phyloP scores from a whole-genome alignment of 208 protist species.

The Tritrichomonas foetus region DNA sequence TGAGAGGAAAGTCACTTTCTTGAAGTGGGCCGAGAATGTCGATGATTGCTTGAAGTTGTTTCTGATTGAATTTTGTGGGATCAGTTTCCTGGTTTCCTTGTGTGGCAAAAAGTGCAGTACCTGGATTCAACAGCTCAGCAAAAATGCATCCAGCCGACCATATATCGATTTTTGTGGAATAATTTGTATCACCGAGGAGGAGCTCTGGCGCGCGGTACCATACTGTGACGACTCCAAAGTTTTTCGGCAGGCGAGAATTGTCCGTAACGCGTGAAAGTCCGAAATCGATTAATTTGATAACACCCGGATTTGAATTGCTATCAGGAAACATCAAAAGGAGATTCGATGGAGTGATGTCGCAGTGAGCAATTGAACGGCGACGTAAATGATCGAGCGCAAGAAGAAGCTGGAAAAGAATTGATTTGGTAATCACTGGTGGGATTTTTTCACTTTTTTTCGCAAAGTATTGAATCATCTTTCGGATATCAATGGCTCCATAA shows the following conservation, averaged over 20 bases:
- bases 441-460: not conserved
- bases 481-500: not conserved
- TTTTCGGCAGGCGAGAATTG: not conserved
- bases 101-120: not conserved
- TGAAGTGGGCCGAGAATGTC: not conserved
- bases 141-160: slow-evolving; percentile 15
- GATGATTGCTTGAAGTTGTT: not conserved
- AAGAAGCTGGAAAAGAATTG: not conserved
- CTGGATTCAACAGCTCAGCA: not conserved
- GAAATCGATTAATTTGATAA: not conserved
- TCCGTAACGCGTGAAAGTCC: not conserved
- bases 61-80: not conserved
- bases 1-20: too few species aligned
- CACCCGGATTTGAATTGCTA: not conserved
- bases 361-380: not conserved
- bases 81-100: not conserved
- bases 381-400: not conserved
- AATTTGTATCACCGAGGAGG: not conserved
- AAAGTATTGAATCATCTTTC: not conserved
- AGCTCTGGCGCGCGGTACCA: slow-evolving; percentile 2
- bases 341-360: slow-evolving; percentile 22
- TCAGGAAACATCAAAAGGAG: not conserved
- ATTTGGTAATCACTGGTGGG: not conserved
- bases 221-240: not conserved
- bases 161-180: not conserved